Percentiles rank a stretch among this genome's conserved stretches.
These are phyloP conservation scores for Glutinoglossum americanum DNA, from an alignment of 495 filamentous ascomycete genomes.

Conservation along the genomic window DNA sequence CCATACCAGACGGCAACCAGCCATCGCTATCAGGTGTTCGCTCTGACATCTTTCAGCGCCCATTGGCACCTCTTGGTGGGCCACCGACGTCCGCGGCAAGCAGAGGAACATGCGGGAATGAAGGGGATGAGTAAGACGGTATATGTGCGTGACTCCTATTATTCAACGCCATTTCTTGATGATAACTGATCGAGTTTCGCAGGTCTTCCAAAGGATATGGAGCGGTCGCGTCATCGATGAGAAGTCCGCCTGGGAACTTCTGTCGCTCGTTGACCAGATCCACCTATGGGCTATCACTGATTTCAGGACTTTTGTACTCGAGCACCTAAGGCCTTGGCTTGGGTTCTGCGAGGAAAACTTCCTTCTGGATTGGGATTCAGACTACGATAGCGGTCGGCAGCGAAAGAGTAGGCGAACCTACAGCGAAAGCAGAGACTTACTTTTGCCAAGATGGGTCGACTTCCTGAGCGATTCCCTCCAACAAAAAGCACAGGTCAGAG, in stretches of 20 bases:
- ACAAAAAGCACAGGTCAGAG: not conserved
- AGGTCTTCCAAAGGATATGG: conserved; percentile 5
- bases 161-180: not conserved
- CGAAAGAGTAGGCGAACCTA: not conserved
- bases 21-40: conserved; percentile 1
- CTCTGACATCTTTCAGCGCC: conserved; percentile 2
- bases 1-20: conserved; percentile 1
- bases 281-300: not conserved
- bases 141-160: not conserved
- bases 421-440: not conserved
- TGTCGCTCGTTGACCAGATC: conserved; percentile 4
- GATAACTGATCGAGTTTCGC: not conserved
- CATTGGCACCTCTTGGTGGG: conserved; percentile 4
- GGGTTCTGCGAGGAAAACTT: not conserved
- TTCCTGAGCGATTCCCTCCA: not conserved
- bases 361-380: not conserved
- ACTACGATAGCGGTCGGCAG: not conserved
- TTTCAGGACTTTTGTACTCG: not conserved
- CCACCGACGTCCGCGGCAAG: conserved; percentile 1
- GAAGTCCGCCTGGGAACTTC: not conserved
- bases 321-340: conserved; percentile 1
- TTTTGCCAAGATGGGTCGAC: not conserved
- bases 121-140: conserved; percentile 1
- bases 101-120: not conserved
- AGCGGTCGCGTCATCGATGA: conserved; percentile 1